These are phyloP conservation scores for Penicillium sp. DNA, from an alignment of 2,329 filamentous ascomycete species.

Conservation along the genomic window DNA sequence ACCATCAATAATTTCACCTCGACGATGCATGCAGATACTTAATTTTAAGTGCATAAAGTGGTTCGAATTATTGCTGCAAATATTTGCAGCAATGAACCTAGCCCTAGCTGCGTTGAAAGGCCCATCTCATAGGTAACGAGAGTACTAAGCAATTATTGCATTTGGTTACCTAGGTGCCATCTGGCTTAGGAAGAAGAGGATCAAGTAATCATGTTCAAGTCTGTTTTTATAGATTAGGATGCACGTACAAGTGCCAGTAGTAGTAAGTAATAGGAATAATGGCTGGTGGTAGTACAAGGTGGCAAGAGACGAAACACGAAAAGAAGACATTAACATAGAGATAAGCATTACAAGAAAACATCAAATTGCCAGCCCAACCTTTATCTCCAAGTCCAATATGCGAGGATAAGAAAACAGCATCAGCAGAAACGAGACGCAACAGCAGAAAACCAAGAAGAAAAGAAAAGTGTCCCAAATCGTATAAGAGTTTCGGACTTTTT, in stretches of 20 bases:
- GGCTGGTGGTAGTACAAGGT: conserved; percentile 11
- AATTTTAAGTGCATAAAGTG: not conserved
- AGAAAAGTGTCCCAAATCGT: not conserved
- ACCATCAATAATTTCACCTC: not conserved
- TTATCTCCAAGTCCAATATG: conserved; percentile 13
- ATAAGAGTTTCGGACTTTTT: not conserved
- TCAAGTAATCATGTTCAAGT: not conserved
- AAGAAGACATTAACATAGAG: conserved; percentile 4
- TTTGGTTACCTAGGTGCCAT: not conserved
- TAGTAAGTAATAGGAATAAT: conserved; percentile 1
- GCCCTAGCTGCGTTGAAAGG: not conserved
- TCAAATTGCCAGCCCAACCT: conserved; percentile 14
- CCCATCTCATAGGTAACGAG: not conserved
- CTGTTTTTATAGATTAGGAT: conserved; percentile 6
- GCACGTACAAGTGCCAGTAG: conserved; percentile 6
- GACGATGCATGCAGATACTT: not conserved
- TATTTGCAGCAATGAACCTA: not conserved
- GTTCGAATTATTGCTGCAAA: not conserved
- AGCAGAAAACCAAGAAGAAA: not conserved
- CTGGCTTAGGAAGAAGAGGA: not conserved
- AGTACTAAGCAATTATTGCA: not conserved
- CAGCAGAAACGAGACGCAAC: not conserved
- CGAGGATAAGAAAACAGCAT: conserved; percentile 12
- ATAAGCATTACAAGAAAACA: conserved; percentile 10
- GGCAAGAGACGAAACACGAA: not conserved